Base-by-base conservation (phyloP, 164 flowering plant species). In the Nelumbo lutea region DNA sequence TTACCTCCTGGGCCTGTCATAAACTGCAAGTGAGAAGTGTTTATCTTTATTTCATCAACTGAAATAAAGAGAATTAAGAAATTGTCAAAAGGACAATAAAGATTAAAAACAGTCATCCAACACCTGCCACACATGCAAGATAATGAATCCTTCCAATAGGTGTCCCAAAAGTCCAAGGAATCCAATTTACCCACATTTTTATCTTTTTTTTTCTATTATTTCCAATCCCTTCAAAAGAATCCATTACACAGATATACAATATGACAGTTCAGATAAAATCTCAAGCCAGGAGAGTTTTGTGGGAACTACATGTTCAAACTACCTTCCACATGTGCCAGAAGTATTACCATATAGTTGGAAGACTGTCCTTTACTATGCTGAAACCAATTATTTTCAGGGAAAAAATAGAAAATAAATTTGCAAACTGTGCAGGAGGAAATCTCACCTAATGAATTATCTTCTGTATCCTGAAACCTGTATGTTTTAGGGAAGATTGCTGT, bases 401-500 rank as follows among this genome's bases (percentile, higher is more conserved):
- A 27, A 15, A 44, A 61, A 15, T 62, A 38, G 55, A 10, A 66
- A 72, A 50, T 50, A 52, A 6, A 57, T 9, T 3, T 39, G 41
- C 40, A 9, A 42, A 6, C 4, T 42, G 38, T 51, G 41, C 39
- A 8, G 45, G 8, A 7, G 47, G 38, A 46, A 57, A 48, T 63
- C 86, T 79, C 76, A 92, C 99, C 99, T 80, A 92, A 80, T 44
- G 94, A 83, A 59, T 74, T 79, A 62, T 95, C 96, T 2, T 65
- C 46, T 44, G 5, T 41, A 80, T 86, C 75, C 74, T 57, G 74
- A 65, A 71, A 85, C 11, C 40, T 70, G 83, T 72, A 95, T 1
- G 97, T 63, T 38, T 64, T 58, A n/a, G 98, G 98, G 71, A 91
- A 95, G 69, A 95, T 73, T 64, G 89, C 90, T 59, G 92, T 86